These are phyloP conservation scores for Aspergillus transmontanensis DNA, from an alignment of 2,329 filamentous ascomycete species.

Conservation along the genomic window DNA sequence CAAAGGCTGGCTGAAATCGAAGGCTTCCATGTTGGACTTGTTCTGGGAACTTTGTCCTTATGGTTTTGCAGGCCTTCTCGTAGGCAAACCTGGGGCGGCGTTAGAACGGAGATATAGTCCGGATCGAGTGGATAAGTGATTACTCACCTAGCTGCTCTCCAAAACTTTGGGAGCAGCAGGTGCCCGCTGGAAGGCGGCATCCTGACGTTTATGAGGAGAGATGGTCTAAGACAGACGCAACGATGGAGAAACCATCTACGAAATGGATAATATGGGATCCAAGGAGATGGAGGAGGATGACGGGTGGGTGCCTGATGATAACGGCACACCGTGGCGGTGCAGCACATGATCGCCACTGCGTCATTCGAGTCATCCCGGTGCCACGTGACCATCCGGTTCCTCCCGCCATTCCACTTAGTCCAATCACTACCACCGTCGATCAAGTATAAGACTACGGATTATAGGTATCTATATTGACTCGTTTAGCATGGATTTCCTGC, in stretches of 20 bases:
- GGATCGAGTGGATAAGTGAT: background rate
- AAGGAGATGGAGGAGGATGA: constrained; percentile 13
- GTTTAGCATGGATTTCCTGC: too few species aligned
- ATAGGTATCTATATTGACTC: too few species aligned
- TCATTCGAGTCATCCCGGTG: background rate
- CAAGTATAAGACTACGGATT: too few species aligned
- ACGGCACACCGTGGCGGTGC: constrained; percentile 25
- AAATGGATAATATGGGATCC: constrained; percentile 13
- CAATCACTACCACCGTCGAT: too few species aligned
- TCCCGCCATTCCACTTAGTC: background rate
- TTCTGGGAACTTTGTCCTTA: constrained; percentile 47
- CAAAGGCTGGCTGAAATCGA: constrained; percentile 62
- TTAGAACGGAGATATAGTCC: constrained; percentile 26
- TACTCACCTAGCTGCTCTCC: constrained; percentile 51
- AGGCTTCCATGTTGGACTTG: constrained; percentile 42
- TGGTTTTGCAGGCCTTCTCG: constrained; percentile 48
- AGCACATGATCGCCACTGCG: constrained; percentile 26
- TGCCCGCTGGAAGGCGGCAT: constrained; percentile 54
- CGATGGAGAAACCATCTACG: constrained; percentile 22
- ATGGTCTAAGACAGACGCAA: constrained; percentile 12
- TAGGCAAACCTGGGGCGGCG: constrained; percentile 46
- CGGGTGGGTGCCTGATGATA: constrained; percentile 32
- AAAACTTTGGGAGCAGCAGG: constrained; percentile 53
- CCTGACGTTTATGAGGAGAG: constrained; percentile 20
- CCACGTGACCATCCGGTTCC: background rate